A percentile compares a stretch with the other conserved stretches of the same genome.
These are phyloP conservation scores for Pseudophaeomoniella oleicola DNA, from an alignment of 2,329 filamentous ascomycete genomes.

Conservation along the genomic window DNA sequence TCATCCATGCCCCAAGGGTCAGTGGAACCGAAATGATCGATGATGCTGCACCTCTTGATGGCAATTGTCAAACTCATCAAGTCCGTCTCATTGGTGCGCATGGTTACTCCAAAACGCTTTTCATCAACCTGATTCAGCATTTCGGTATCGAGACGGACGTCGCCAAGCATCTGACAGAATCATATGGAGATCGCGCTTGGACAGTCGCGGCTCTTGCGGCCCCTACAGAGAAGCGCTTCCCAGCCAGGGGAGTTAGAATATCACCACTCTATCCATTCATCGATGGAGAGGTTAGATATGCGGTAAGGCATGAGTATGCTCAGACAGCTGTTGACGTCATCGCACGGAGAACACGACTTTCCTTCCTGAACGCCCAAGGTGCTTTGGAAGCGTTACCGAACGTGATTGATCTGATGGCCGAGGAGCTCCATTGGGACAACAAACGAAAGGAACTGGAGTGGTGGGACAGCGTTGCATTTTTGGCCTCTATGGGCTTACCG, in stretches of 20 bases:
- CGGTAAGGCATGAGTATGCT: slow-evolving; percentile 77
- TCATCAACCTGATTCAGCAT: slow-evolving; percentile 90
- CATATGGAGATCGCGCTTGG: slow-evolving; percentile 89
- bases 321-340: slow-evolving; percentile 82
- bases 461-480: slow-evolving; percentile 50
- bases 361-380: slow-evolving; percentile 85
- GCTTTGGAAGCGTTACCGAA: slow-evolving; percentile 71
- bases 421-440: slow-evolving; percentile 66
- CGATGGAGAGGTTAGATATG: slow-evolving; percentile 82
- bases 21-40: slow-evolving; percentile 12
- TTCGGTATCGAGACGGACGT: slow-evolving; percentile 86
- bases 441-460: slow-evolving; percentile 65
- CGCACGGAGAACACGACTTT: slow-evolving; percentile 67
- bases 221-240: slow-evolving; percentile 66
- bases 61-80: slow-evolving; percentile 69
- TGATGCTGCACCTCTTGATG: slow-evolving; percentile 30
- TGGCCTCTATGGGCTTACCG: slow-evolving; percentile 47
- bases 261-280: slow-evolving; percentile 75
- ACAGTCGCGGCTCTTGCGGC: slow-evolving; percentile 68
- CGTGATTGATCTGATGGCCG: slow-evolving; percentile 79
- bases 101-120: slow-evolving; percentile 77
- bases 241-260: slow-evolving; percentile 67
- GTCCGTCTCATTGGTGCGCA: slow-evolving; percentile 72
- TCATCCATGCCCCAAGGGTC: slow-evolving; percentile 9
- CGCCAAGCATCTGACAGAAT: slow-evolving; percentile 71